Percentiles rank a stretch among this genome's conserved stretches.
phyloP scores from a whole-genome alignment of 768 basidiomycete species.

The Tylopilus vinaceipallidus region DNA sequence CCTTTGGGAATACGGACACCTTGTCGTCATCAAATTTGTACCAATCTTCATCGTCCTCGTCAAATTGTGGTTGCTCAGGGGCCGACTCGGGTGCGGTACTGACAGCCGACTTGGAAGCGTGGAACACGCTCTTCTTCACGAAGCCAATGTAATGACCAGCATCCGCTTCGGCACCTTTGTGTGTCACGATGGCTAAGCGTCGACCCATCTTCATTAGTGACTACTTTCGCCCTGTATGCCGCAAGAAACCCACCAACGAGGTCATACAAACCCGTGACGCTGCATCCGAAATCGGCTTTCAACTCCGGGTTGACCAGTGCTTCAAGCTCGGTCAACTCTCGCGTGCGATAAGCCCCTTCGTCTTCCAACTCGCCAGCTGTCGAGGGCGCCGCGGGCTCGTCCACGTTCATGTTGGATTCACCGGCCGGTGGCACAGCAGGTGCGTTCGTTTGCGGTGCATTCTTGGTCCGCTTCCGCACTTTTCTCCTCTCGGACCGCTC shows the following conservation, averaged over 20 bases:
- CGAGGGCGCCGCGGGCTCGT: constrained; percentile 37
- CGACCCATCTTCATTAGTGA: not conserved
- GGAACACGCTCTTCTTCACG: constrained; percentile 75
- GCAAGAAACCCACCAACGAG: constrained; percentile 66
- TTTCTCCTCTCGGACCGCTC: constrained; percentile 82
- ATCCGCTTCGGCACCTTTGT: constrained; percentile 95
- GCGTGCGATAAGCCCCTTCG: constrained; percentile 59
- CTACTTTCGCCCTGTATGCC: not conserved
- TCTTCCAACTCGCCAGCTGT: constrained; percentile 46
- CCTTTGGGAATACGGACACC: constrained; percentile 80
- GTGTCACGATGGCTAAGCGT: constrained; percentile 85
- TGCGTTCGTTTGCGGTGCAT: constrained; percentile 7
- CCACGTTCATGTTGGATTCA: constrained; percentile 41
- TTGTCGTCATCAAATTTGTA: constrained; percentile 98
- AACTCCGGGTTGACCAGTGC: constrained; percentile 61
- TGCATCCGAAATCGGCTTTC: constrained; percentile 69
- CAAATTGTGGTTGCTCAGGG: constrained; percentile 21
- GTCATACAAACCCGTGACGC: constrained; percentile 83
- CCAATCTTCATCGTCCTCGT: constrained; percentile 79
- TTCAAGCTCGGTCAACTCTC: constrained; percentile 66
- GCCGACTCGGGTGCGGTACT: constrained; percentile 6
- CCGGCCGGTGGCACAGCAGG: constrained; percentile 21
- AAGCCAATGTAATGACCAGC: constrained; percentile 95
- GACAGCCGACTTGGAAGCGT: constrained; percentile 27
- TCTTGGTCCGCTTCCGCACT: constrained; percentile 73